A percentile compares a stretch with the other conserved stretches of the same genome.
These are phyloP conservation scores for Aphanomyces invadans DNA, from an alignment of 352 stramenopile genomes.

Conservation along the genomic window DNA sequence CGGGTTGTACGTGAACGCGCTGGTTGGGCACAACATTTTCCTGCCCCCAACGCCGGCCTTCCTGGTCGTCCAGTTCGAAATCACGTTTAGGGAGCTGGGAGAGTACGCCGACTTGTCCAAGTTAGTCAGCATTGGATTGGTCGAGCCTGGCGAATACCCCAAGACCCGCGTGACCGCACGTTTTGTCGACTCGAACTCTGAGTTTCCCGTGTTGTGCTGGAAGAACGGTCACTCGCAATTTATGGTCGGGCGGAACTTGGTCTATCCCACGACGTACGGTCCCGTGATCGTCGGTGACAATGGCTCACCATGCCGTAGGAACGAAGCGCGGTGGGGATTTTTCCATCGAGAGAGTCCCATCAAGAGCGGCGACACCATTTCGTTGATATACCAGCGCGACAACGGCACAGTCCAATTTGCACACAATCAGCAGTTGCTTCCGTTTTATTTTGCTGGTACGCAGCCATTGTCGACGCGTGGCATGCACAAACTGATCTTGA, in stretches of 20 bases:
- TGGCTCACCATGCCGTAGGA: not conserved
- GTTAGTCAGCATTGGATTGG: slow-evolving; percentile 10
- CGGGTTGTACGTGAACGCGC: slow-evolving; percentile 10
- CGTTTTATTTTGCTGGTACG: slow-evolving; percentile 23
- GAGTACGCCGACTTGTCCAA: slow-evolving; percentile 8
- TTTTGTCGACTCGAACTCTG: slow-evolving; percentile 17
- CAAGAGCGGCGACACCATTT: slow-evolving; percentile 22
- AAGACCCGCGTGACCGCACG: slow-evolving; percentile 20
- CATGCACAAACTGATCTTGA: no score
- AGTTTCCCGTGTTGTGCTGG: slow-evolving; percentile 23
- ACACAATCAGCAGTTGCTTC: slow-evolving; percentile 19
- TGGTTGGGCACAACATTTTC: slow-evolving; percentile 20
- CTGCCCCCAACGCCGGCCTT: not conserved
- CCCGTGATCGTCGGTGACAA: not conserved
- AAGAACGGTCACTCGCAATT: slow-evolving; percentile 18
- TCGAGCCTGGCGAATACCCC: slow-evolving; percentile 21
- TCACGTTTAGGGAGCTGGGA: slow-evolving; percentile 5
- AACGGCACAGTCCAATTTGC: slow-evolving; percentile 22
- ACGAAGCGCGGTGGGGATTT: slow-evolving; percentile 7
- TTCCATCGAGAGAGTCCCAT: slow-evolving; percentile 15
- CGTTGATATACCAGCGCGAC: slow-evolving; percentile 16
- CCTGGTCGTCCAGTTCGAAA: slow-evolving; percentile 20
- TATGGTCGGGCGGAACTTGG: slow-evolving; percentile 7
- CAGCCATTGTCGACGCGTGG: not conserved
- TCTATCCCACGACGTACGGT: slow-evolving; percentile 8